These are phyloP conservation scores for Rhizopogon vesiculosus DNA, from an alignment of 768 basidiomycete genomes.

Conservation along the genomic window DNA sequence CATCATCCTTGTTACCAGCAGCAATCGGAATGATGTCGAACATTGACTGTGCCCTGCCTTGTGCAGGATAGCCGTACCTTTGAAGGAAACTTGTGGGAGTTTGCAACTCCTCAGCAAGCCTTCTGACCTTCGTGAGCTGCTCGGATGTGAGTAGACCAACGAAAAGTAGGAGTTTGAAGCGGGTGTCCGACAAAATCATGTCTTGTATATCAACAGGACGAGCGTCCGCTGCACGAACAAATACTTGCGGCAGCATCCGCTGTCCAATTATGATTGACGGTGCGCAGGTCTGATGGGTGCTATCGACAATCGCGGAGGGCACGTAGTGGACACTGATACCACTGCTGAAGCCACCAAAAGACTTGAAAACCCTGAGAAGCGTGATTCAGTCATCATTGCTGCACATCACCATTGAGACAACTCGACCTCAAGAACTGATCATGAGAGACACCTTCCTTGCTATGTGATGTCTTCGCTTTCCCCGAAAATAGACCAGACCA, in stretches of 20 bases:
- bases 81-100: constrained; percentile 22
- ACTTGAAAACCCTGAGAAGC: constrained; percentile 28
- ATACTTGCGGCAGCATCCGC: constrained; percentile 31
- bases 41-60: constrained; percentile 18
- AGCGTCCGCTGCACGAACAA: constrained; percentile 32
- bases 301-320: constrained; percentile 30
- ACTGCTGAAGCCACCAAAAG: constrained; percentile 33
- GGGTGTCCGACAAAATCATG: constrained; percentile 29
- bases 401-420: constrained; percentile 3
- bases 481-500: constrained; percentile 68
- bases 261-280: constrained; percentile 30
- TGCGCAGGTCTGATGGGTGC: constrained; percentile 27
- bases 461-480: constrained; percentile 47
- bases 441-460: constrained; percentile 29
- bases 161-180: constrained; percentile 36
- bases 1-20: constrained; percentile 25
- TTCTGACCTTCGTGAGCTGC: constrained; percentile 16
- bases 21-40: constrained; percentile 28
- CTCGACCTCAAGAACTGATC: constrained; percentile 31
- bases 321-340: constrained; percentile 37
- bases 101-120: constrained; percentile 23
- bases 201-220: constrained; percentile 39
- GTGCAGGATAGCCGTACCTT: constrained; percentile 15
- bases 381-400: not conserved
- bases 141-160: constrained; percentile 21